phyloP scores from a whole-genome alignment of 2,329 filamentous ascomycete species.

The Fusarium napiforme region DNA sequence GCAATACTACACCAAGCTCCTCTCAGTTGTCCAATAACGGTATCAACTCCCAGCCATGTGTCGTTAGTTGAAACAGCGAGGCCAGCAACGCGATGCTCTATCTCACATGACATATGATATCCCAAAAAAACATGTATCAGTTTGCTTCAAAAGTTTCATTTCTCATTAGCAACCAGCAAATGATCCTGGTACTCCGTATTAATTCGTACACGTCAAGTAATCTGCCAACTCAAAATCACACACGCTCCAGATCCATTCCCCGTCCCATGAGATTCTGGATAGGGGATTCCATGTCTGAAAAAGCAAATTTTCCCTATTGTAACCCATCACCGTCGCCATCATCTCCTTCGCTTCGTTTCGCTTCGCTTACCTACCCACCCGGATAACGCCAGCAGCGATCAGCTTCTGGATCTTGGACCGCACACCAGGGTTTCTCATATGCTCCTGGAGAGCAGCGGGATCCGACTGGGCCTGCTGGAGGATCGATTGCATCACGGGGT shows the following conservation, averaged over 20 bases:
- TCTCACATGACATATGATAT: conserved; percentile 1
- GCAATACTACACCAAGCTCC: neutral
- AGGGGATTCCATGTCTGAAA: conserved; percentile 25
- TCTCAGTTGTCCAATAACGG: neutral
- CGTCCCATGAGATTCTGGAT: conserved; percentile 19
- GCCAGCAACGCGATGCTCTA: neutral
- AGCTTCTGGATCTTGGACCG: conserved; percentile 93
- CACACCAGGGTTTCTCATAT: conserved; percentile 93
- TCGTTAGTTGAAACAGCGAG: conserved; percentile 12
- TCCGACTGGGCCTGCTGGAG: conserved; percentile 96
- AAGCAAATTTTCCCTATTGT: conserved; percentile 24
- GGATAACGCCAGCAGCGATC: conserved; percentile 91
- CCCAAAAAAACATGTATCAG: neutral
- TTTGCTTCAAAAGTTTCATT: conserved; percentile 43
- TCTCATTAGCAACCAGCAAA: conserved; percentile 46
- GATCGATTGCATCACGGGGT: conserved; percentile 97
- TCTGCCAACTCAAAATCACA: conserved; percentile 37
- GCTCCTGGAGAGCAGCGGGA: conserved; percentile 91
- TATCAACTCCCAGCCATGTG: neutral
- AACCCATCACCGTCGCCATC: conserved; percentile 10
- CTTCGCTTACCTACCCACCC: conserved; percentile 66
- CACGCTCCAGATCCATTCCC: conserved; percentile 30
- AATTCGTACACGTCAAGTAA: conserved; percentile 44
- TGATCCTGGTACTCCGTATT: conserved; percentile 41
- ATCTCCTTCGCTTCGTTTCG: conserved; percentile 23